Percentiles rank a stretch among this genome's conserved stretches.
phyloP scores from a whole-genome alignment of 2,329 filamentous ascomycete genomes.

The Aspergillus sp. region DNA sequence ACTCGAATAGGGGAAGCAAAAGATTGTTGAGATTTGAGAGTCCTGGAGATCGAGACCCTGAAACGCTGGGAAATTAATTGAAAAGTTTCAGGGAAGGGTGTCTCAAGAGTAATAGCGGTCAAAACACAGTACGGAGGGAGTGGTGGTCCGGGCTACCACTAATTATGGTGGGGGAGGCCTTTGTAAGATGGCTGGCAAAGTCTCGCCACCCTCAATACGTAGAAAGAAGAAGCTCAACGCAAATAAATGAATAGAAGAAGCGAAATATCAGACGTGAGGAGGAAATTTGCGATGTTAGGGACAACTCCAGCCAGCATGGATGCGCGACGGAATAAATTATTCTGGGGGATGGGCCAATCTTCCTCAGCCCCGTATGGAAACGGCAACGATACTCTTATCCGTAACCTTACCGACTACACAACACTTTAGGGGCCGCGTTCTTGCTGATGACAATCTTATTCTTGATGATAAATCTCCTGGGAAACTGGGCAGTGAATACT shows the following conservation, averaged over 20 bases:
- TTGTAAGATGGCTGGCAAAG: conserved; percentile 13
- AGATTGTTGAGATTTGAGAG: conserved; percentile 11
- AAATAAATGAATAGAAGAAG: not conserved
- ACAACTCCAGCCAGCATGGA: conserved; percentile 11
- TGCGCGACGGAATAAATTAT: conserved; percentile 11
- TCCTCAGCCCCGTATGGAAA: conserved; percentile 15
- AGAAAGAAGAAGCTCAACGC: not conserved
- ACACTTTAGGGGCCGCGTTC: not conserved
- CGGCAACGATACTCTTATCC: conserved; percentile 8
- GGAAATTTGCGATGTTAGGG: conserved; percentile 14
- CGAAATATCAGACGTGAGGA: not conserved
- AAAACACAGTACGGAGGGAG: conserved; percentile 20
- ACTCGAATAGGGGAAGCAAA: conserved; percentile 11
- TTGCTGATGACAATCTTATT: not conserved
- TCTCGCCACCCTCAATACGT: conserved; percentile 14
- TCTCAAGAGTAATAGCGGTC: conserved; percentile 27
- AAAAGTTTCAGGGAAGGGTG: conserved; percentile 23
- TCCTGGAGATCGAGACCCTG: conserved; percentile 8
- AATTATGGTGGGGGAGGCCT: conserved; percentile 14
- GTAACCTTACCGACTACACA: not conserved
- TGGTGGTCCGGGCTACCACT: conserved; percentile 18
- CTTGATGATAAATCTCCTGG: not conserved
- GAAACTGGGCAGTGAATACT: not conserved
- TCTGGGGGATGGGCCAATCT: conserved; percentile 8
- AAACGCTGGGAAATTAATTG: conserved; percentile 27